Conservation (phyloP, 208 protist species). For the Vickermania ingenoplastis region DNA sequence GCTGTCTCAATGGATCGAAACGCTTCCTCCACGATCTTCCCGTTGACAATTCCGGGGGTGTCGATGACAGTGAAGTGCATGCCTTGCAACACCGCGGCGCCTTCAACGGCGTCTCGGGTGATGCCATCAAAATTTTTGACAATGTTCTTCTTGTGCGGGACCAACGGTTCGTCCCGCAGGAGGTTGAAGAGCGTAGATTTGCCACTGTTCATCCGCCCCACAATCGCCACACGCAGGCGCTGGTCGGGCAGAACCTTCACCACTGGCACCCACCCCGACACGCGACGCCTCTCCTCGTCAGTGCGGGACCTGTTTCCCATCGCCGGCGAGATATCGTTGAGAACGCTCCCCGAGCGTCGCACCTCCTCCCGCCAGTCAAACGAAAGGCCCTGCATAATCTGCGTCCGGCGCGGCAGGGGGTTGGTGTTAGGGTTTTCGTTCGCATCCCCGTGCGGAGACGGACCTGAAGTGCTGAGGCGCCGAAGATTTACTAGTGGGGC, state of each 20-base stretch:
- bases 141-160: conserved; percentile 45
- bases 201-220: conserved; percentile 84
- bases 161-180: conserved; percentile 55
- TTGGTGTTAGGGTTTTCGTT: not conserved
- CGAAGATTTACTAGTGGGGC: too few species aligned
- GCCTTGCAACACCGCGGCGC: conserved; percentile 41
- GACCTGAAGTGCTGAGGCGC: too few species aligned
- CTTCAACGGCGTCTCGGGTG: conserved; percentile 84
- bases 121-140: conserved; percentile 84
- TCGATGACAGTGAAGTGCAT: conserved; percentile 88
- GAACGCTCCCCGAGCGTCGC: conserved; percentile 29
- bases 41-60: conserved; percentile 76
- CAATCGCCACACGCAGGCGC: conserved; percentile 72
- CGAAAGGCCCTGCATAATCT: conserved; percentile 42
- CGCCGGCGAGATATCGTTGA: conserved; percentile 72
- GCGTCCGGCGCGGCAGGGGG: conserved; percentile 17
- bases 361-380: conserved; percentile 60
- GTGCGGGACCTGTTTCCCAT: conserved; percentile 47
- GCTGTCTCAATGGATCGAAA: conserved; percentile 78
- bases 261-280: conserved; percentile 73
- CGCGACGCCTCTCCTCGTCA: conserved; percentile 56
- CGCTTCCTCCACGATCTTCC: conserved; percentile 71
- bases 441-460: not conserved
- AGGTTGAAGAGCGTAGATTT: conserved; percentile 89
- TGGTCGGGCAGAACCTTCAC: conserved; percentile 76